phyloP scores from a whole-genome alignment of 2,329 filamentous ascomycete species.

The Colletotrichum sublineola region DNA sequence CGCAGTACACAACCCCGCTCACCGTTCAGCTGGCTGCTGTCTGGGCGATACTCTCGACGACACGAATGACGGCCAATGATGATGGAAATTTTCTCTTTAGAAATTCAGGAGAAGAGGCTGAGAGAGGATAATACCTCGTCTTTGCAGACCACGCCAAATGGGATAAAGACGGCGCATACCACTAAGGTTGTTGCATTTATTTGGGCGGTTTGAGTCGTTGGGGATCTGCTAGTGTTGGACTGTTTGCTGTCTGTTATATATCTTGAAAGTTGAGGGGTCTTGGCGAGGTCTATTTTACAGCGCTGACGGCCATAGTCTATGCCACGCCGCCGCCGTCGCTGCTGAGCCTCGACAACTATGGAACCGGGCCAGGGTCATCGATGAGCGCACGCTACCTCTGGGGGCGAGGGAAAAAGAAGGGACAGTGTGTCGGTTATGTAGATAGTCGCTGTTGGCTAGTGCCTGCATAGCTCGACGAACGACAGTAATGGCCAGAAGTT shows the following conservation, averaged over 20 bases:
- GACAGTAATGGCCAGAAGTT: conserved; percentile 33
- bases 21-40: conserved; percentile 31
- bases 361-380: conserved; percentile 6
- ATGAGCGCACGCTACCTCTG: conserved; percentile 17
- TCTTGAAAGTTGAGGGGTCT: conserved; percentile 38
- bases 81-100: conserved; percentile 46
- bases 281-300: conserved; percentile 28
- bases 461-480: conserved; percentile 36
- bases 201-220: conserved; percentile 40
- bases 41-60: conserved; percentile 38
- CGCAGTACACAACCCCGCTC: conserved; percentile 33
- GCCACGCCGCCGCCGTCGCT: conserved; percentile 7
- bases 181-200: conserved; percentile 41
- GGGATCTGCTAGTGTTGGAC: conserved; percentile 37
- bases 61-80: conserved; percentile 42
- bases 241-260: conserved; percentile 40
- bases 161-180: conserved; percentile 41
- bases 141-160: conserved; percentile 35
- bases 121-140: conserved; percentile 40
- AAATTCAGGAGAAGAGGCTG: conserved; percentile 37
- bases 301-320: conserved; percentile 14
- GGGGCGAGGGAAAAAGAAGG: neutral
- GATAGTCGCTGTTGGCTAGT: conserved; percentile 38
- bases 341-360: conserved; percentile 5
- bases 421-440: conserved; percentile 29